These are phyloP conservation scores for Porcisia deanei DNA, from an alignment of 208 protist genomes.

Conservation along the genomic window DNA sequence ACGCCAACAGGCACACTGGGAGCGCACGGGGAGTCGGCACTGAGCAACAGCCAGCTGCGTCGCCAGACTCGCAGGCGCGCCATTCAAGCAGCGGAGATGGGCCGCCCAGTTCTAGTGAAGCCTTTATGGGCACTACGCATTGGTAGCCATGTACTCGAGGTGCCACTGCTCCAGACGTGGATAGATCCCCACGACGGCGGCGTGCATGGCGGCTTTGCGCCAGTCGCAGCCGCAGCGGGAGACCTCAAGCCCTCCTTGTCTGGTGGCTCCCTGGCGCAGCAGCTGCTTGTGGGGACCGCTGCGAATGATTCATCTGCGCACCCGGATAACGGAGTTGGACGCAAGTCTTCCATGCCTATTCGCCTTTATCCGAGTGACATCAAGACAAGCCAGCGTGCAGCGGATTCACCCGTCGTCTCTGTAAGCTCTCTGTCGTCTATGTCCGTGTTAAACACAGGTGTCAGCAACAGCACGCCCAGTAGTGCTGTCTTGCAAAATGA, in stretches of 20 bases:
- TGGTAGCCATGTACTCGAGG: constrained; percentile 21
- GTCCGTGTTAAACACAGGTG: not conserved
- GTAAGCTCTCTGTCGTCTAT: constrained; percentile 14
- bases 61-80: constrained; percentile 19
- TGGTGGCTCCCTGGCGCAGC: not conserved
- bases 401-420: constrained; percentile 17
- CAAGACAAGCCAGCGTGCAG: not conserved
- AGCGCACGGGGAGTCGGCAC: not conserved
- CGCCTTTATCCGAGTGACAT: not conserved
- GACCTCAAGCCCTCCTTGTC: not conserved
- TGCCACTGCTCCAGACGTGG: constrained; percentile 11
- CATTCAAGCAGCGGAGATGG: constrained; percentile 27
- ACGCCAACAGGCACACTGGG: not conserved
- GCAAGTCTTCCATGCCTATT: not conserved
- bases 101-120: constrained; percentile 30
- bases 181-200: not conserved
- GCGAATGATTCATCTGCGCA: not conserved
- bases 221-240: not conserved
- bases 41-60: constrained; percentile 22
- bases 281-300: not conserved
- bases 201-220: not conserved
- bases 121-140: constrained; percentile 37
- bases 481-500: not conserved
- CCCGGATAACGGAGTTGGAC: not conserved
- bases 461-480: not conserved